Conservation (phyloP, 2,329 filamentous ascomycete species). For the Aspergillus sp. region DNA sequence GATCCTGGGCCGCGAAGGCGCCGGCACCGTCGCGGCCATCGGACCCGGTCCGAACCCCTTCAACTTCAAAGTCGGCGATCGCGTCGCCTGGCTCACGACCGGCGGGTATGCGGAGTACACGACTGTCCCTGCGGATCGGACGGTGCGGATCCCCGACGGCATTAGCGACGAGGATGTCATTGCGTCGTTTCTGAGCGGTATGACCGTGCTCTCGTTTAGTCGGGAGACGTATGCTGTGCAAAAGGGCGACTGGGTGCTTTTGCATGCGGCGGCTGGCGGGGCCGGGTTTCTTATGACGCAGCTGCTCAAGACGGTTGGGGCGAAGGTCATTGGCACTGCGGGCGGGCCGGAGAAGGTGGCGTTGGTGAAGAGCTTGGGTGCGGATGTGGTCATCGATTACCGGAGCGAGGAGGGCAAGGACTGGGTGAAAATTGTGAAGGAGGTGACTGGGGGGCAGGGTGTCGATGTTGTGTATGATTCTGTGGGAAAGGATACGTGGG, state of each 20-base stretch:
- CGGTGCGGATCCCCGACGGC: constrained; percentile 63
- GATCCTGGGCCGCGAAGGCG: constrained; percentile 76
- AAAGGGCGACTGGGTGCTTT: constrained; percentile 4
- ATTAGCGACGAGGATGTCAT: constrained; percentile 64
- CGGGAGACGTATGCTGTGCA: constrained; percentile 57
- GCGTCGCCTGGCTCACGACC: constrained; percentile 67
- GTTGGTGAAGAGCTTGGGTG: constrained; percentile 66
- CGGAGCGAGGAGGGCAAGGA: constrained; percentile 82
- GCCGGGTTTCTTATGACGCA: constrained; percentile 75
- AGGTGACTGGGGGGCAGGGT: constrained; percentile 74
- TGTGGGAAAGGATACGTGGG: constrained; percentile 82
- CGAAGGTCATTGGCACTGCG: constrained; percentile 76
- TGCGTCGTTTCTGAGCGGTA: constrained; percentile 72
- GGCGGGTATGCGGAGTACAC: constrained; percentile 62
- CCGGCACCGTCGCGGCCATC: constrained; percentile 66
- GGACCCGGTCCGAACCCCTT: constrained; percentile 53
- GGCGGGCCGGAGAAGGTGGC: constrained; percentile 70
- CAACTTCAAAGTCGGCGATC: constrained; percentile 64
- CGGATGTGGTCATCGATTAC: constrained; percentile 72
- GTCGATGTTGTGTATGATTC: constrained; percentile 80
- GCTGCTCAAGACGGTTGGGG: constrained; percentile 70
- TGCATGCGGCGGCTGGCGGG: constrained; percentile 57
- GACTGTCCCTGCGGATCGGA: constrained; percentile 51
- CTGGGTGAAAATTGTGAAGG: constrained; percentile 76
- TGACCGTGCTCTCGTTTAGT: constrained; percentile 78